Percentiles rank a stretch among this genome's conserved stretches.
Evolutionary conservation across 192 early-diverging fungal species (phyloP).

Genomic region (Backusella westeae): DNA sequence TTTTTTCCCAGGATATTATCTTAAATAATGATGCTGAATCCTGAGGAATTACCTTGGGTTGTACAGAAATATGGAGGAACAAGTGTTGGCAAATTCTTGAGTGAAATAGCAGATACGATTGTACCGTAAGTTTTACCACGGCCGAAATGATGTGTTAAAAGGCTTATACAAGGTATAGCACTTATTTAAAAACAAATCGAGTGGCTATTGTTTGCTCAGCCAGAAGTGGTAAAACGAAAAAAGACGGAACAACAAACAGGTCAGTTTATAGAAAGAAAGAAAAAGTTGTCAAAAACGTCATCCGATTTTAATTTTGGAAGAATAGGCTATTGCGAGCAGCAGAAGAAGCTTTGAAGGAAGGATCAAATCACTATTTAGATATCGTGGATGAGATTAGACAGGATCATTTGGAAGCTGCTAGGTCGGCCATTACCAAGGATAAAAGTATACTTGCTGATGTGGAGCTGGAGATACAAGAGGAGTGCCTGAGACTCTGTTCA

Average conservation of each 20-base stretch:
- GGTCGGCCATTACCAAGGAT: conserved; percentile 41
- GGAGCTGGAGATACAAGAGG: conserved; percentile 59
- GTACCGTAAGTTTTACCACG: conserved; percentile 59
- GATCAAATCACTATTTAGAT: conserved; percentile 52
- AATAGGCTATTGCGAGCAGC: conserved; percentile 45
- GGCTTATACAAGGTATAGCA: conserved; percentile 1
- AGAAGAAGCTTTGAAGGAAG: conserved; percentile 25
- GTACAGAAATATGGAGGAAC: conserved; percentile 92
- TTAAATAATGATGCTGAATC: neutral
- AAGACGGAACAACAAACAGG: conserved; percentile 83
- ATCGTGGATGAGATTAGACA: conserved; percentile 75
- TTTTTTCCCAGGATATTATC: neutral
- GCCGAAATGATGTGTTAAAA: neutral
- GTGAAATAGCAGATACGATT: conserved; percentile 61
- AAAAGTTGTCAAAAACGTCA: neutral
- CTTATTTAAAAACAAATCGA: conserved; percentile 54
- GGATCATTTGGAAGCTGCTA: conserved; percentile 66
- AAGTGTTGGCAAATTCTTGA: conserved; percentile 75
- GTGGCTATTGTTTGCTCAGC: conserved; percentile 87
- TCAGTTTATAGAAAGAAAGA: conserved; percentile 7
- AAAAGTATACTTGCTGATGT: conserved; percentile 38
- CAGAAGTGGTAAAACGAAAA: conserved; percentile 77
- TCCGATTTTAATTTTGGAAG: neutral
- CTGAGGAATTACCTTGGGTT: conserved; percentile 41
- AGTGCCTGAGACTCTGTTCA: conserved; percentile 66